Evolutionary conservation across 768 basidiomycete genomes (phyloP).

Genomic region (Mycena kentingensis): DNA sequence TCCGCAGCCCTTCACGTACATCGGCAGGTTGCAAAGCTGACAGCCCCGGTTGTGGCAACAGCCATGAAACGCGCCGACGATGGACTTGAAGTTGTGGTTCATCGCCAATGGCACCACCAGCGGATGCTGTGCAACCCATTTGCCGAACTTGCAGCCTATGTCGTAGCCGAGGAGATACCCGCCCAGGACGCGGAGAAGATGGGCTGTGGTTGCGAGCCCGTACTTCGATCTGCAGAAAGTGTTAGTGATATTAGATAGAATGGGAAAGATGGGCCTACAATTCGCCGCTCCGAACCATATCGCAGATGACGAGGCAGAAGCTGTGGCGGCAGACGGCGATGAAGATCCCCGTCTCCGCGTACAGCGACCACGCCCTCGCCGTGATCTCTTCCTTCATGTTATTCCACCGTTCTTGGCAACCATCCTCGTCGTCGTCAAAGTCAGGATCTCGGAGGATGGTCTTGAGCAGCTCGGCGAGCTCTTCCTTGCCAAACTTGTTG

Average conservation of each 20-base stretch:
- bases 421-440: neutral
- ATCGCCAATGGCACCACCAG: slow-evolving; percentile 1
- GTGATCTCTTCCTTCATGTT: slow-evolving; percentile 11
- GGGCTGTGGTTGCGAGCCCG: slow-evolving; percentile 5
- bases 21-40: slow-evolving; percentile 9
- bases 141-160: slow-evolving; percentile 18
- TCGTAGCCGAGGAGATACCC: slow-evolving; percentile 10
- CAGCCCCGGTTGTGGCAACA: slow-evolving; percentile 7
- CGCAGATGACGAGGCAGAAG: slow-evolving; percentile 29
- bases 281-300: slow-evolving; percentile 39
- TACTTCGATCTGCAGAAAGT: slow-evolving; percentile 9
- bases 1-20: slow-evolving; percentile 6
- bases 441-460: slow-evolving; percentile 6
- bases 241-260: neutral
- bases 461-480: slow-evolving; percentile 2
- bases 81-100: neutral
- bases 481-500: slow-evolving; percentile 6
- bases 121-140: neutral
- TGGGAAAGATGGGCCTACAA: slow-evolving; percentile 34
- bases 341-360: slow-evolving; percentile 41
- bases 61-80: slow-evolving; percentile 5
- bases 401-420: slow-evolving; percentile 33
- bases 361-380: slow-evolving; percentile 37
- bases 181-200: neutral
- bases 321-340: slow-evolving; percentile 37